Evolutionary conservation across 805 yeast genomes (phyloP), one percentile per base, ranked within the genome.

Genomic region (Lipomyces spencermartinsiae): DNA sequence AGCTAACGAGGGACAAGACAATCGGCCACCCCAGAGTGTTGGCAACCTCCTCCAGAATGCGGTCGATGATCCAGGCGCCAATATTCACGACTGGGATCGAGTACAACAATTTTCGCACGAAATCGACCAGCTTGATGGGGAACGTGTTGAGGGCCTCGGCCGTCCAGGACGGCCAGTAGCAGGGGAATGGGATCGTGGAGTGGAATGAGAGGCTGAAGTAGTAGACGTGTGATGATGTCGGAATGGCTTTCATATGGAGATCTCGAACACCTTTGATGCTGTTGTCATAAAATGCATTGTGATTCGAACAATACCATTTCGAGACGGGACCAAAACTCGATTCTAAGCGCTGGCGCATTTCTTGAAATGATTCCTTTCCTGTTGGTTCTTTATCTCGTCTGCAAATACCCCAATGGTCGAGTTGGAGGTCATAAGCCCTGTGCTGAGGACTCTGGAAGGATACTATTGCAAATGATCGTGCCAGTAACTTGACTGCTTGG

Each of bases 51-150:
- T 49, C 54, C 5, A 49, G 54, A 49, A 49, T 19, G 29, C 29
- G 54, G 29, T 25, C 29, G 29, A 25, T 25, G 29, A 25, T 25
- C 29, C 29, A 25, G 29, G 29, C 29, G 29, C 29, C 29, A 25
- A 25, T 25, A 25, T 49, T 49, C 54, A 49, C 29, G 29, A 49
- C 10, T 10, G 54, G 54, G 29, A 49, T 49, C 29, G 54, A 49
- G 54, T 49, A 49, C 25, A 49, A n/a, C 2, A 49, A 16, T 19
- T 49, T 49, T 10, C 54, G 29, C 10, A n/a, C 7, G 54, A 49
- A 49, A n/a, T 49, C 54, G 54, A 49, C 54, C 29, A 49, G 54
- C 29, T 16, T 16, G 54, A 49, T 49, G 54, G 54, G 54, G 54
- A 49, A 49, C 12, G 54, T 14, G 10, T 19, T n/a, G 10, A 49